These are phyloP conservation scores for Ophiostoma ulmi DNA, from an alignment of 2,329 filamentous ascomycete species.

Conservation along the genomic window DNA sequence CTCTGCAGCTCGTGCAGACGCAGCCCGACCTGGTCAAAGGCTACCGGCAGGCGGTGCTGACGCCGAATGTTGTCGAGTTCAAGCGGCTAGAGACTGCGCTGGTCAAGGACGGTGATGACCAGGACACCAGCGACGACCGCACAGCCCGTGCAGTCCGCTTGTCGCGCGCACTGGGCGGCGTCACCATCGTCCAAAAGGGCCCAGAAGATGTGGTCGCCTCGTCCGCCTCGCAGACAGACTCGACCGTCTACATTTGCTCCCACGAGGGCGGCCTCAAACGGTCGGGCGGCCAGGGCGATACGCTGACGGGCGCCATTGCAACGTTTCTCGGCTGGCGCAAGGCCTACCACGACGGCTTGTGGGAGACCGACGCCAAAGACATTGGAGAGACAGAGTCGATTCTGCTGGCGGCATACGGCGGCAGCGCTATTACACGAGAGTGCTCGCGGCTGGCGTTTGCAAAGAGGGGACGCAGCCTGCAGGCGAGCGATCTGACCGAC, in stretches of 20 bases:
- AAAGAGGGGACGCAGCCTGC: constrained; percentile 79
- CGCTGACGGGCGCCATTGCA: constrained; percentile 80
- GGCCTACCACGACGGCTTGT: constrained; percentile 78
- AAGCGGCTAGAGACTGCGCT: constrained; percentile 71
- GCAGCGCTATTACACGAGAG: constrained; percentile 76
- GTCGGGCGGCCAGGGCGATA: constrained; percentile 92
- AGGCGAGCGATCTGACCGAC: constrained; percentile 88
- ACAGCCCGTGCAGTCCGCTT: constrained; percentile 53
- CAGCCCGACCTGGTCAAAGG: constrained; percentile 72
- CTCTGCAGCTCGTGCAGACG: constrained; percentile 69
- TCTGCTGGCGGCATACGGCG: constrained; percentile 76
- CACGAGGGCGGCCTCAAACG: constrained; percentile 78
- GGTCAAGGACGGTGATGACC: constrained; percentile 40
- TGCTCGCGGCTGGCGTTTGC: constrained; percentile 82
- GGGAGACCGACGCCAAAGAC: constrained; percentile 43
- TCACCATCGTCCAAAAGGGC: constrained; percentile 90
- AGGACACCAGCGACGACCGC: constrained; percentile 26
- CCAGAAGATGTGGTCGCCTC: constrained; percentile 54
- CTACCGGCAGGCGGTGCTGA: constrained; percentile 79
- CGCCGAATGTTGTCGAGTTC: constrained; percentile 94
- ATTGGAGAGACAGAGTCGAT: constrained; percentile 52
- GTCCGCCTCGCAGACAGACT: not conserved
- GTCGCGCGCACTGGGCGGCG: constrained; percentile 72
- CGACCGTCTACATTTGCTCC: constrained; percentile 62
- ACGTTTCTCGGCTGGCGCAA: constrained; percentile 85